Percentiles rank a stretch among this genome's conserved stretches.
Conservation (phyloP, 164 flowering plant species). For the Umbilicus rupestris region DNA sequence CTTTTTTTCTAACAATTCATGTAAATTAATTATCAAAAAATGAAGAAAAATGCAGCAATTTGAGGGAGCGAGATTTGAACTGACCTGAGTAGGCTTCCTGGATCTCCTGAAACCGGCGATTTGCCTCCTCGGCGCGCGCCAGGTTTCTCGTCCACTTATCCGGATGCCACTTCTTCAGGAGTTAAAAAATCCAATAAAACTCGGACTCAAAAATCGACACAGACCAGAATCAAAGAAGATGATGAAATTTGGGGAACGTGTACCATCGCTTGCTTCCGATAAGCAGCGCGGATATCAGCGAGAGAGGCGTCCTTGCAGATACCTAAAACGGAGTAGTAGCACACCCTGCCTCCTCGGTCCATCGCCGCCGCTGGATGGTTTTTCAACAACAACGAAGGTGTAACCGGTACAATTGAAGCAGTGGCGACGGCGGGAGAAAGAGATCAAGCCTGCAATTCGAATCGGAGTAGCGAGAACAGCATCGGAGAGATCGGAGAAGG, state of each 20-base stretch:
- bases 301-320: constrained; percentile 54
- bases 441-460: neutral
- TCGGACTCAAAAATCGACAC: neutral
- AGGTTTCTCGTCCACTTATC: constrained; percentile 59
- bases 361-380: constrained; percentile 5
- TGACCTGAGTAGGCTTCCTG: constrained; percentile 88
- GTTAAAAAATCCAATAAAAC: neutral
- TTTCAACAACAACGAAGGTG: neutral
- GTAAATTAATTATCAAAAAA: neutral
- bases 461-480: too few species aligned
- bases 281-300: constrained; percentile 66
- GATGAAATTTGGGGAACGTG: neutral
- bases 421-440: neutral
- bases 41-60: neutral
- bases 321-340: constrained; percentile 69
- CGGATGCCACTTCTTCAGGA: constrained; percentile 84
- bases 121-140: constrained; percentile 53
- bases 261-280: constrained; percentile 76
- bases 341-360: constrained; percentile 28
- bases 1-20: too few species aligned
- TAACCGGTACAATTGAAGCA: neutral
- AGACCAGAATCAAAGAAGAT: neutral
- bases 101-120: constrained; percentile 80
- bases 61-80: neutral
- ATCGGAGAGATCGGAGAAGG: too few species aligned